These are phyloP conservation scores for Wickerhamiella bombiphila DNA, from an alignment of 805 yeast species.

Conservation along the genomic window DNA sequence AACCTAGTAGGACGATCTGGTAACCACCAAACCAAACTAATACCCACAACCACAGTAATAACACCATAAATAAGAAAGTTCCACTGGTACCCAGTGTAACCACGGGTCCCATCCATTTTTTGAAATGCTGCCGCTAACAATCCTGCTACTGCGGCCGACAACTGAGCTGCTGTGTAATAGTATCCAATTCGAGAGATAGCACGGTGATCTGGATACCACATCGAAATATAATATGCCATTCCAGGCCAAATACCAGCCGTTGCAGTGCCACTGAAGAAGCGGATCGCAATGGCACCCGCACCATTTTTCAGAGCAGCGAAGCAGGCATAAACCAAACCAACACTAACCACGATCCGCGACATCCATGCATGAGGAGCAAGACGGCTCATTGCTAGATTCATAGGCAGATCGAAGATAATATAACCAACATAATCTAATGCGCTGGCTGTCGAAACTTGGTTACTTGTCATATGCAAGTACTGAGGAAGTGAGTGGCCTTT, in stretches of 20 bases:
- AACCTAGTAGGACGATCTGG: slow-evolving; percentile 53
- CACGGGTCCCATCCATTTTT: slow-evolving; percentile 56
- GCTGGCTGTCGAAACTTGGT: slow-evolving; percentile 56
- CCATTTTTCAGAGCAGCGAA: slow-evolving; percentile 44
- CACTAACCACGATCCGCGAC: slow-evolving; percentile 58
- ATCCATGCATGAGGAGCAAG: slow-evolving; percentile 79
- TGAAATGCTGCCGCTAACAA: slow-evolving; percentile 80
- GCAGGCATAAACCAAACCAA: slow-evolving; percentile 66
- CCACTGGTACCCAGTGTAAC: slow-evolving; percentile 79
- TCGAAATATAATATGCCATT: slow-evolving; percentile 62
- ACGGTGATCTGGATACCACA: slow-evolving; percentile 75
- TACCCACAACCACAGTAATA: slow-evolving; percentile 49
- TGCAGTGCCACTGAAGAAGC: slow-evolving; percentile 59
- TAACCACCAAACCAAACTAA: slow-evolving; percentile 62
- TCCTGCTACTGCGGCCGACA: slow-evolving; percentile 84
- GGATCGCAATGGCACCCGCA: slow-evolving; percentile 50
- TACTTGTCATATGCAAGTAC: slow-evolving; percentile 35
- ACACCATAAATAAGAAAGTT: slow-evolving; percentile 64
- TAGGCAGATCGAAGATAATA: slow-evolving; percentile 74
- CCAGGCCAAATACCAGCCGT: slow-evolving; percentile 92
- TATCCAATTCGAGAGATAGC: slow-evolving; percentile 71
- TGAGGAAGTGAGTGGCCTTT: slow-evolving; percentile 46
- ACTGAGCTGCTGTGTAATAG: slow-evolving; percentile 82
- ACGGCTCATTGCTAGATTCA: slow-evolving; percentile 73
- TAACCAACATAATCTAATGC: slow-evolving; percentile 74